Evolutionary conservation across 2,329 filamentous ascomycete genomes (phyloP).

Genomic region (Colletotrichum sansevieriae): DNA sequence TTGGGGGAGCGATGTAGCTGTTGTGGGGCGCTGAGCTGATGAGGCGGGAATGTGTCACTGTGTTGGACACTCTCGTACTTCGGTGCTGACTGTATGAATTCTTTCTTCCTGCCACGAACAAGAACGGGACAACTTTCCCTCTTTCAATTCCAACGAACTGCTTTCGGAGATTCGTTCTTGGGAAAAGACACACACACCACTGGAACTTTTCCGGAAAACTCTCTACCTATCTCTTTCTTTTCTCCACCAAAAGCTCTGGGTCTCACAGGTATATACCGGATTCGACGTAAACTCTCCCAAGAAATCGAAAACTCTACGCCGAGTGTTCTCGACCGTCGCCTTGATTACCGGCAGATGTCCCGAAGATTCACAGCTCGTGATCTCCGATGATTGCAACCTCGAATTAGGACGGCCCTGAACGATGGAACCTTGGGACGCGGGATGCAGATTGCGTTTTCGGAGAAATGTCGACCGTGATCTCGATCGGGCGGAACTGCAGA

Average conservation of each 20-base stretch:
- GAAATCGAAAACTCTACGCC: background rate
- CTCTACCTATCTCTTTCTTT: background rate
- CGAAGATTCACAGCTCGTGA: background rate
- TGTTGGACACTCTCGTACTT: no score
- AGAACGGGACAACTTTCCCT: background rate
- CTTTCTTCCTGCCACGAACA: background rate
- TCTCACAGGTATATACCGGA: background rate
- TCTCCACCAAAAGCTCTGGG: background rate
- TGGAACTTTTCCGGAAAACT: background rate
- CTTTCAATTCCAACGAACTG: slow-evolving; percentile 1
- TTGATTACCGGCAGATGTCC: slow-evolving; percentile 16
- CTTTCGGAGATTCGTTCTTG: background rate
- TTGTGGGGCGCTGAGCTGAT: slow-evolving; percentile 25
- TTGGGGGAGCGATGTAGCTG: slow-evolving; percentile 28
- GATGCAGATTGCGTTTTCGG: background rate
- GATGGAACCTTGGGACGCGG: slow-evolving; percentile 8
- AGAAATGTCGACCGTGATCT: slow-evolving; percentile 3
- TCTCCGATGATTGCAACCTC: background rate
- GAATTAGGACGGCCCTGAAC: slow-evolving; percentile 4
- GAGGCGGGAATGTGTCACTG: background rate
- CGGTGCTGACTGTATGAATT: background rate
- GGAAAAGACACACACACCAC: no score
- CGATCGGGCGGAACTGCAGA: slow-evolving; percentile 6
- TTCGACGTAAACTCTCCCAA: background rate
- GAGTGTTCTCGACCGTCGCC: background rate